phyloP scores from a whole-genome alignment of 1,284 basidiomycete genomes.

The Rhodotorula sp. region DNA sequence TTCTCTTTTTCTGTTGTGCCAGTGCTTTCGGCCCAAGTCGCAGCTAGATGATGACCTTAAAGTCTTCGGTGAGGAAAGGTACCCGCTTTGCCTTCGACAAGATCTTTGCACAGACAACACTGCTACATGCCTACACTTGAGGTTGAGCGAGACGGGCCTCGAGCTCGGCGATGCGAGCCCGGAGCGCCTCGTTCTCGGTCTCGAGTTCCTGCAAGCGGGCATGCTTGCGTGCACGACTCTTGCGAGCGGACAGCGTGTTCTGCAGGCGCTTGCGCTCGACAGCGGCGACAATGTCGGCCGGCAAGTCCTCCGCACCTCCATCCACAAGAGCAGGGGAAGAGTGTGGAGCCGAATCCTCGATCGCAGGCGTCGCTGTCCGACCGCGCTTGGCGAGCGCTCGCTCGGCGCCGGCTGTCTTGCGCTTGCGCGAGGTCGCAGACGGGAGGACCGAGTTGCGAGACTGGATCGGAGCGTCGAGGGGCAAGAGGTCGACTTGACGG shows the following conservation, averaged over 20 bases:
- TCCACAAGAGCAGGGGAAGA: constrained; percentile 47
- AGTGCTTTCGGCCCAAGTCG: no score
- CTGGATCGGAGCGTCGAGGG: constrained; percentile 40
- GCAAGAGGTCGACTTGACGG: constrained; percentile 22
- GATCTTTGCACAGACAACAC: no score
- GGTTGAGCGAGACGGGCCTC: constrained; percentile 1
- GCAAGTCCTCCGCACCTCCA: constrained; percentile 49
- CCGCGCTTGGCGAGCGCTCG: constrained; percentile 47
- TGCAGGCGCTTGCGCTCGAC: constrained; percentile 73
- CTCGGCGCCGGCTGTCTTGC: constrained; percentile 57
- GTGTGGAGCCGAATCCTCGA: constrained; percentile 46
- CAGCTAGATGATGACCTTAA: no score
- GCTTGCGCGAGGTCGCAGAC: constrained; percentile 61
- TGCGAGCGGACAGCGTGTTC: constrained; percentile 74
- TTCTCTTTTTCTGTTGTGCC: no score
- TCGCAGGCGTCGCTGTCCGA: constrained; percentile 45
- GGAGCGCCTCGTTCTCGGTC: constrained; percentile 52
- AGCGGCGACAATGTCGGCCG: constrained; percentile 53
- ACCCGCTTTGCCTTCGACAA: no score
- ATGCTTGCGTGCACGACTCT: constrained; percentile 70
- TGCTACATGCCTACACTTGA: no score
- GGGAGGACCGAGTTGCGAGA: constrained; percentile 58
- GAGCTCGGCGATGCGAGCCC: constrained; percentile 10
- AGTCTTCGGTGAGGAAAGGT: no score
- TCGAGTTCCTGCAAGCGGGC: constrained; percentile 66